These are phyloP conservation scores for Corymbia calophylla DNA, from an alignment of 441 rosid genomes.

Conservation along the genomic window DNA sequence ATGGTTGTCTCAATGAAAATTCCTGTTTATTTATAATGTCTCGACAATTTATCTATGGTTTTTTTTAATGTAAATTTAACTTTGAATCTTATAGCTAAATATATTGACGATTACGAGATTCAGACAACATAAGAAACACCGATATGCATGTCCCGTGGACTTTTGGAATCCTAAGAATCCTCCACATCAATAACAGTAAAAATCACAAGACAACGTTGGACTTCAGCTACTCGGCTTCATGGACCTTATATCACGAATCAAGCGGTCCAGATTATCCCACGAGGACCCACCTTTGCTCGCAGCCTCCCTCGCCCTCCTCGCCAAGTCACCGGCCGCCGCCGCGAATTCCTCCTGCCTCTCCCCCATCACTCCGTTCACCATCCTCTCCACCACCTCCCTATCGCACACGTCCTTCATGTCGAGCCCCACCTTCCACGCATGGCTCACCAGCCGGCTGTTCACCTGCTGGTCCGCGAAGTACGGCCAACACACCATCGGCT, in stretches of 20 bases:
- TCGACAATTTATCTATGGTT: neutral
- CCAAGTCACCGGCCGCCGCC: neutral
- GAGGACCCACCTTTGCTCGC: neutral
- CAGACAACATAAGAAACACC: neutral
- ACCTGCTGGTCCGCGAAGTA: constrained; percentile 3
- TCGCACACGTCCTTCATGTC: constrained; percentile 4
- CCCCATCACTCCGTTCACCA: neutral
- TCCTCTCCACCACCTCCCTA: neutral
- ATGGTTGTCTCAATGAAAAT: neutral
- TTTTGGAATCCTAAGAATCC: neutral
- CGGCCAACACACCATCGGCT: constrained; percentile 7
- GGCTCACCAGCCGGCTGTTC: constrained; percentile 8
- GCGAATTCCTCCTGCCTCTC: neutral
- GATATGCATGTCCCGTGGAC: neutral
- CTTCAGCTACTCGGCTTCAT: neutral
- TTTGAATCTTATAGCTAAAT: neutral
- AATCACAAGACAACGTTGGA: neutral
- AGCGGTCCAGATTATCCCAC: neutral
- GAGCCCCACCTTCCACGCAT: neutral
- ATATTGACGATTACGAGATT: neutral
- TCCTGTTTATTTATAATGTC: neutral
- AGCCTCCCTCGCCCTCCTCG: neutral
- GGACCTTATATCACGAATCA: neutral
- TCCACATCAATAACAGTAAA: neutral
- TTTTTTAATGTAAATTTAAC: neutral